These are phyloP conservation scores for Clonostachys byssicola DNA, from an alignment of 2,329 filamentous ascomycete species.

Conservation along the genomic window DNA sequence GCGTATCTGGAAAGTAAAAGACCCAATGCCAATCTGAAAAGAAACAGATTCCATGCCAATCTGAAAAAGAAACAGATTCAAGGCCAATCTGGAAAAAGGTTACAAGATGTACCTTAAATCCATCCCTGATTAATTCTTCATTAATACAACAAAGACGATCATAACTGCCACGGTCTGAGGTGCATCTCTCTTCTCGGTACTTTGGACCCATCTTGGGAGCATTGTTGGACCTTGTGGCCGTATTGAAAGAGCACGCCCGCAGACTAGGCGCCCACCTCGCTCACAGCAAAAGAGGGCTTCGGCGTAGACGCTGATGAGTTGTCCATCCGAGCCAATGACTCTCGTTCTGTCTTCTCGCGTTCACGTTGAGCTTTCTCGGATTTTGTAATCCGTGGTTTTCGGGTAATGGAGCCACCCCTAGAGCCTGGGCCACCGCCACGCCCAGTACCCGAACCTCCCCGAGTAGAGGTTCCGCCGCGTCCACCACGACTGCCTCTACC, in stretches of 20 bases:
- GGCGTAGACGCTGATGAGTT: constrained; percentile 29
- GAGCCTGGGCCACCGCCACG: constrained; percentile 60
- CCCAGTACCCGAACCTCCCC: constrained; percentile 39
- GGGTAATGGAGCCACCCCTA: constrained; percentile 66
- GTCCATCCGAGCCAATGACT: constrained; percentile 39
- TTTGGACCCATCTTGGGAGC: neutral
- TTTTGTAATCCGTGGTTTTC: constrained; percentile 84
- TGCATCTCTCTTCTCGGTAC: neutral
- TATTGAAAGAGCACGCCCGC: neutral
- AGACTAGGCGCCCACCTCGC: constrained; percentile 24
- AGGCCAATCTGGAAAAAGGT: too few species aligned
- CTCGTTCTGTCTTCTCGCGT: constrained; percentile 73
- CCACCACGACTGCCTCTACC: constrained; percentile 42
- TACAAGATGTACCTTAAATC: too few species aligned
- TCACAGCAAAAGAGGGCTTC: constrained; percentile 28
- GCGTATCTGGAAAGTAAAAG: too few species aligned
- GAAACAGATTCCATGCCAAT: too few species aligned
- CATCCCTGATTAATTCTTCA: too few species aligned
- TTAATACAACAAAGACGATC: too few species aligned
- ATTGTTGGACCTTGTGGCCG: neutral
- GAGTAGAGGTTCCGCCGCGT: constrained; percentile 59
- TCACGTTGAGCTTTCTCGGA: constrained; percentile 79
- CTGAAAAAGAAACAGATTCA: too few species aligned
- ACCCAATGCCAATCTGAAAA: too few species aligned
- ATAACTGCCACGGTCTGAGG: neutral